Base-by-base conservation (phyloP, 495 filamentous ascomycete species). In the Tricharina praecox region DNA sequence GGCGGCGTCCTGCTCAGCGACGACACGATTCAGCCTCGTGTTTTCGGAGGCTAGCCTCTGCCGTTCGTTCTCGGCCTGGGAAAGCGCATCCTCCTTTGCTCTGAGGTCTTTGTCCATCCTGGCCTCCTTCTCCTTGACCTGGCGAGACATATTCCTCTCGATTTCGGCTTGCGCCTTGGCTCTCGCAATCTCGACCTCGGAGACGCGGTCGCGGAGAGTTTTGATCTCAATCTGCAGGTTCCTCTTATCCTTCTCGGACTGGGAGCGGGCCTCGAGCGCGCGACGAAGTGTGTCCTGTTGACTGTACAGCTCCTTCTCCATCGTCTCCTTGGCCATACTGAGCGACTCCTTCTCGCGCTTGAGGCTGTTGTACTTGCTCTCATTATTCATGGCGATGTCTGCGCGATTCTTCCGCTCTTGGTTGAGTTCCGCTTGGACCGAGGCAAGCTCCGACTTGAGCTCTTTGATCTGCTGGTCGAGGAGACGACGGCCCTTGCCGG, bases 271-370 rank as follows among this genome's bases (percentile, higher is more conserved):
- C 63, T 93, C 85, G 33, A 81, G 82, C 7, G 87, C 81, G 16
- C 90, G 81, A 18, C 90, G 81, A 37, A 95, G 75, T 11, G 81
- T 82, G 60, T 97, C 90, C 62, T 95, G 87, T 55, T 96, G 90
- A n/a, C 81, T 77, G 61, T 95, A 96, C 64, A 97, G 85, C 63
- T 96, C 92, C 63, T 94, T 95, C 62, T 97, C 90, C 46, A 97
- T 95, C 32, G 73, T 90, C 54, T 95, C 94, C 64, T 97, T 97
- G 3, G 87, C 80, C 30, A 93, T 85, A 52, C 93, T 93, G 11
- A 97, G 70, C n/a, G 73, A 72, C 24, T 87, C 74, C 55, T 80
- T 93, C 48, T 96, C 87, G 18, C 86, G 76, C 55, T 83, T 78
- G 47, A 97, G 65, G 35, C 78, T 76, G 15, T 78, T 68, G 50